Percentiles rank a stretch among this genome's conserved stretches.
Conservation (phyloP, 176 grass and related monocot genomes). For the Urochloa ruziziensis region DNA sequence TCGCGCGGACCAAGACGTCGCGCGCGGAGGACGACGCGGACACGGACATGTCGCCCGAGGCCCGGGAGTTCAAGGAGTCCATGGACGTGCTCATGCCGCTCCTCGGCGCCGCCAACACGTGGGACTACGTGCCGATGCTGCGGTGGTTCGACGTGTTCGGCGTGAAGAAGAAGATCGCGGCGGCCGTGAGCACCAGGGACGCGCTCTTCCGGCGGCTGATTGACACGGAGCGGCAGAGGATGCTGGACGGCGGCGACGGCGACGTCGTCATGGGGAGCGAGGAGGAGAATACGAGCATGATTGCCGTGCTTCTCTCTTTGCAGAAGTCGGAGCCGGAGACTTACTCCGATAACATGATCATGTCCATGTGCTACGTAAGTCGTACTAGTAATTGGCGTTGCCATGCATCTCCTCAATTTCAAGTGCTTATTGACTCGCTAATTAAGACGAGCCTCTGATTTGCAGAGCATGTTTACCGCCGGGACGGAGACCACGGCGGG, state of each 20-base stretch:
- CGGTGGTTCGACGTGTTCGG: constrained; percentile 42
- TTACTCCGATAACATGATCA: constrained; percentile 52
- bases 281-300: constrained; percentile 39
- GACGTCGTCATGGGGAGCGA: too few relatives aligned
- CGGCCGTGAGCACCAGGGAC: constrained; percentile 21
- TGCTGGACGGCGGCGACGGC: neutral
- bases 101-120: neutral
- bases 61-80: constrained; percentile 24
- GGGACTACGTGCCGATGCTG: constrained; percentile 57
- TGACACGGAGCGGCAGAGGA: constrained; percentile 33
- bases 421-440: too few relatives aligned
- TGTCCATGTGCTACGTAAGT: constrained; percentile 36
- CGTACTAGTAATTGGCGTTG: too few relatives aligned
- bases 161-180: constrained; percentile 25
- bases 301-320: constrained; percentile 42
- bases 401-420: too few relatives aligned
- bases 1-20: constrained; percentile 28
- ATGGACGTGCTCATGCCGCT: constrained; percentile 22
- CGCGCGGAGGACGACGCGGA: neutral
- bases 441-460: too few relatives aligned
- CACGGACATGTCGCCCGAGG: constrained; percentile 29
- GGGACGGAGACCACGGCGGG: constrained; percentile 27
- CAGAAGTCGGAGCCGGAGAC: constrained; percentile 40
- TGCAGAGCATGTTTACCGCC: too few relatives aligned
- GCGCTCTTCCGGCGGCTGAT: constrained; percentile 43